Base-by-base conservation (phyloP, 257 asterid genomes). In the Linderniella brevidens region DNA sequence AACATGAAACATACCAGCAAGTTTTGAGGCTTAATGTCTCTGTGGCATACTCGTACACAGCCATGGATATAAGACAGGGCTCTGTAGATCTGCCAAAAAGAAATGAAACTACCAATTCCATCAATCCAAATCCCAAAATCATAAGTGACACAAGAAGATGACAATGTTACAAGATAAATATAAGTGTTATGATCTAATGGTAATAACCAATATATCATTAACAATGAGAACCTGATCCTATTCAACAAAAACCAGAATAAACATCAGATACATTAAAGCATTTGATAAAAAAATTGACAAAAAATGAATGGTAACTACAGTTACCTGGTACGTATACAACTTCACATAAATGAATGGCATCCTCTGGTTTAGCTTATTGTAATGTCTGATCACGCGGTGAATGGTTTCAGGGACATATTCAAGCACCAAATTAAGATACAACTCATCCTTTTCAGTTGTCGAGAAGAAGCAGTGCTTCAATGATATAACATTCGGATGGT, bases 11-110 rank as follows among this genome's bases (percentile, higher is more conserved):
- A 14, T 74, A 87, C 97, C 95, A 87, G 68, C 58, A 87, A 75
- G 59, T 87, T 87, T 61, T 87, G 97, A 72, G 97, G 95, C 68
- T 87, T 87, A 74, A 87, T 87, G 75, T 87, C 97, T 68, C 97
- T 79, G 68, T 87, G 97, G 57, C 95, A 87, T 58, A 87, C 93
- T 66, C 93, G 88, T 60, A 87, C 65, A 49, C 80, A 60, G 37
- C 82, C 78, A 70, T 87, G 95, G 60, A 87, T 80, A 68, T 83
- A 87, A 49, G 93, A 76, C 65, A 87, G 69, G 13, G 97, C 95
- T 75, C 97, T 74, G 69, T 83, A 83, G 48, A 87, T 87, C 97
- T 87, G 90, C 64, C 64, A 54, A 42, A 63, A 25, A 25, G n/a
- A 25, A 6, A 25, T 25, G 32, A 3, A 25, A 25, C 6, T 25